Evolutionary conservation across 1,284 basidiomycete genomes (phyloP).

Genomic region (Coriolopsis trogii): DNA sequence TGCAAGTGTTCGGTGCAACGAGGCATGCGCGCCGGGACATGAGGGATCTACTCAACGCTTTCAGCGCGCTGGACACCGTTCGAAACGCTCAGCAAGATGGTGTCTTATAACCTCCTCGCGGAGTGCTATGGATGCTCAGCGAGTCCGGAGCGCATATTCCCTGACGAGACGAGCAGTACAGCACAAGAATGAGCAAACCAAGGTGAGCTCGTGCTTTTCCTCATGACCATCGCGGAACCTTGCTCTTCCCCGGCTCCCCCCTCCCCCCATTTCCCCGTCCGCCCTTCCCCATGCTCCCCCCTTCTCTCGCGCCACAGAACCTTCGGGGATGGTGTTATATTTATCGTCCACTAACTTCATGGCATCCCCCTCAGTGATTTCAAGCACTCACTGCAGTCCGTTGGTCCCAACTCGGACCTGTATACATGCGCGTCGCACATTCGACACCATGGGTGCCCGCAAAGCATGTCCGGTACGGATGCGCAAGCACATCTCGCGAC

Average conservation of each 20-base stretch:
- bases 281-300: no score
- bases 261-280: no score
- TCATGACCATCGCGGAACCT: no score
- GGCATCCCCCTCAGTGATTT: no score
- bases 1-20: conserved; percentile 13
- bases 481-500: not conserved
- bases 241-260: not conserved
- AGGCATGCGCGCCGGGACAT: conserved; percentile 20
- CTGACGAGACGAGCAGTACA: not conserved
- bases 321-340: no score
- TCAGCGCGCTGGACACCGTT: conserved; percentile 1
- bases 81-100: conserved; percentile 15
- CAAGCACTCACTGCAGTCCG: no score
- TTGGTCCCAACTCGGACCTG: not conserved
- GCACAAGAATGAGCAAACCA: no score
- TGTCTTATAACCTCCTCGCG: conserved; percentile 10
- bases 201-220: no score
- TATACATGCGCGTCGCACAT: no score
- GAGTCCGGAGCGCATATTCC: conserved; percentile 6
- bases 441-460: not conserved
- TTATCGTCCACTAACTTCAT: no score
- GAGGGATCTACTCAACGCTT: conserved; percentile 12
- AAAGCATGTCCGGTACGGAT: not conserved
- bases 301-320: no score
- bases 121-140: conserved; percentile 7